Conservation (phyloP, 805 yeast genomes). For the Danielia reshetovae region DNA sequence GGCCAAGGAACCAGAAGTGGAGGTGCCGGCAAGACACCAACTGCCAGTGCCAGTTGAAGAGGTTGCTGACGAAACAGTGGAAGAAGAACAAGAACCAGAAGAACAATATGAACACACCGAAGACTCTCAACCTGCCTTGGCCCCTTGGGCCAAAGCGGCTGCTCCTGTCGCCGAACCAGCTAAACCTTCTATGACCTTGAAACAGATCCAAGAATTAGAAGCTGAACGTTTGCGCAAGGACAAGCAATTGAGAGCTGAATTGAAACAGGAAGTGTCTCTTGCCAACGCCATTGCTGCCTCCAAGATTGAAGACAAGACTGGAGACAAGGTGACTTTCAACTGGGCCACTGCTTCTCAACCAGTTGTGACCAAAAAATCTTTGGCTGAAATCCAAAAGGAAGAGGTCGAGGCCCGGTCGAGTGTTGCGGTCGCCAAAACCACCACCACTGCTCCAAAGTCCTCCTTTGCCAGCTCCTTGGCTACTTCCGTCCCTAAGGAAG, state of each 20-base stretch:
- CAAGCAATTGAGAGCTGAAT: constrained; percentile 35
- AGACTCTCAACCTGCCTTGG: constrained; percentile 21
- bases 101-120: background rate
- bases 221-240: constrained; percentile 39
- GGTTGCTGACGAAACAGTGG: background rate
- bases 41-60: background rate
- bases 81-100: background rate
- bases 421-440: constrained; percentile 20
- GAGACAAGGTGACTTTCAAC: constrained; percentile 29
- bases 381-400: constrained; percentile 61
- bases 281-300: constrained; percentile 19
- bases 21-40: background rate
- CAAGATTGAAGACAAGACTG: constrained; percentile 22
- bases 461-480: constrained; percentile 35
- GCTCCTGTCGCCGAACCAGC: constrained; percentile 5
- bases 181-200: constrained; percentile 43
- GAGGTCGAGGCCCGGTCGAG: constrained; percentile 26
- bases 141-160: constrained; percentile 52
- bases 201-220: constrained; percentile 50
- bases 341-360: constrained; percentile 35
- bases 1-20: background rate
- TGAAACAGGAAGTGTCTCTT: constrained; percentile 21
- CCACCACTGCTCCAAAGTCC: constrained; percentile 21
- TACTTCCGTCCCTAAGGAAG: constrained; percentile 21
- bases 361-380: constrained; percentile 42